Evolutionary conservation across 352 stramenopile genomes (phyloP).

Genomic region (Phytophthora sansomeana): DNA sequence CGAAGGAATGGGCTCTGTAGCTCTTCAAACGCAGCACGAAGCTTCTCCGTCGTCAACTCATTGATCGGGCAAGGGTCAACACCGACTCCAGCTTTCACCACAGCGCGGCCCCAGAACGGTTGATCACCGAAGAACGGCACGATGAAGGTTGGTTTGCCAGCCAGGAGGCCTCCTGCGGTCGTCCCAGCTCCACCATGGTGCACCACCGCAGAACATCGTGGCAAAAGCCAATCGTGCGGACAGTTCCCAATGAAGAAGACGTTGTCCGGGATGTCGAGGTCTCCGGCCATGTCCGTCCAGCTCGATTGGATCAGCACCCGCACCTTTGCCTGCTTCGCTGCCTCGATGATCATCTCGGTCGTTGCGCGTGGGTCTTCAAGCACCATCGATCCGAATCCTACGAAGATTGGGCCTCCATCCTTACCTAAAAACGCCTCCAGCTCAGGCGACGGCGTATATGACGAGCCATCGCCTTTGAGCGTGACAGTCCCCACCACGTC

Average conservation of each 20-base stretch:
- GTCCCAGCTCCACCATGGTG: too few relatives aligned
- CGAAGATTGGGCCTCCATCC: conserved; percentile 84
- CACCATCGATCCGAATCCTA: conserved; percentile 95
- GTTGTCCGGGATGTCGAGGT: conserved; percentile 48
- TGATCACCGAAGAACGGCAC: conserved; percentile 96
- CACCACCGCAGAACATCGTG: conserved; percentile 85
- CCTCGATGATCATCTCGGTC: conserved; percentile 85
- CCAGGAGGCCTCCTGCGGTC: conserved; percentile 86
- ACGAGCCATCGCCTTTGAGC: conserved; percentile 35
- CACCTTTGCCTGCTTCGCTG: conserved; percentile 55
- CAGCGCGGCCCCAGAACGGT: conserved; percentile 92
- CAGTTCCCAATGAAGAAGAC: conserved; percentile 70
- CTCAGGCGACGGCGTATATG: conserved; percentile 54
- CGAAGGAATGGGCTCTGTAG: conserved; percentile 61
- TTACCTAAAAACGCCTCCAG: conserved; percentile 62
- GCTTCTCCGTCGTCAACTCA: conserved; percentile 79
- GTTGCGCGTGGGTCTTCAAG: conserved; percentile 78
- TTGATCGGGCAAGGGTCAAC: conserved; percentile 83
- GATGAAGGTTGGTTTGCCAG: conserved; percentile 93
- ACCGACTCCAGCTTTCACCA: conserved; percentile 82
- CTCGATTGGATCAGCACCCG: conserved; percentile 90
- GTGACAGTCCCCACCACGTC: conserved; percentile 87
- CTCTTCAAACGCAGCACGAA: conserved; percentile 73
- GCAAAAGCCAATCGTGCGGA: conserved; percentile 92
- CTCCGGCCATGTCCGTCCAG: conserved; percentile 89